A percentile compares a stretch with the other conserved stretches of the same genome.
Conservation (phyloP, 441 rosid species). For the Erysimum cheiri region DNA sequence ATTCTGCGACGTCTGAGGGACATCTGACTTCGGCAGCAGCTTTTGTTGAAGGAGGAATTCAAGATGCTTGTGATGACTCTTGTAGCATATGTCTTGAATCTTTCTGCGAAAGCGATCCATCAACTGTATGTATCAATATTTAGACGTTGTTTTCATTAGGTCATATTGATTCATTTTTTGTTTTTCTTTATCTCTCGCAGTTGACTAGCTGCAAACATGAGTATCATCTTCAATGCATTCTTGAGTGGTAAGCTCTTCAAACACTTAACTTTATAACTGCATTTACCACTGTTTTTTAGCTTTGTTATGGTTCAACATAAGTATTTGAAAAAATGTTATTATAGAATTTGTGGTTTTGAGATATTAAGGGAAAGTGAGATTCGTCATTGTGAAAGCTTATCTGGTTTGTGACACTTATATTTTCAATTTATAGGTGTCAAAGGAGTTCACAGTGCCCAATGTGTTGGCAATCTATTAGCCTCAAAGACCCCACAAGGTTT, state of each 20-base stretch:
- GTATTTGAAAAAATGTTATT: neutral
- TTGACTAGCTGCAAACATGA: conserved; percentile 94
- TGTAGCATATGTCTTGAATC: conserved; percentile 96
- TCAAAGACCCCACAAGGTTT: conserved; percentile 89
- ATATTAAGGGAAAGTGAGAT: neutral
- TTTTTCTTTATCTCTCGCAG: conserved; percentile 45
- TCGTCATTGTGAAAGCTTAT: conserved; percentile 12
- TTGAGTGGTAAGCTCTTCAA: conserved; percentile 67
- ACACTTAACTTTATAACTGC: no score
- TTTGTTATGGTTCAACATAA: neutral
- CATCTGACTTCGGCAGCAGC: conserved; percentile 90
- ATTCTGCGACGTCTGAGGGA: conserved; percentile 54
- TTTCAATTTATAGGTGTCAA: conserved; percentile 70
- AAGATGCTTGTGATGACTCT: conserved; percentile 94
- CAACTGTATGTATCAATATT: conserved; percentile 56
- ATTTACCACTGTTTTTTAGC: neutral
- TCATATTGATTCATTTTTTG: conserved; percentile 3
- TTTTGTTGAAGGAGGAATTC: conserved; percentile 97
- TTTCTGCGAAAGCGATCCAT: conserved; percentile 82
- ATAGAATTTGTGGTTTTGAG: neutral
- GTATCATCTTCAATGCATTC: conserved; percentile 94
- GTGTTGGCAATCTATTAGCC: conserved; percentile 93
- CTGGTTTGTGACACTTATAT: neutral
- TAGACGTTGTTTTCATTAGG: neutral
- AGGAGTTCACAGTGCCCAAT: conserved; percentile 98